Evolutionary conservation across 805 yeast genomes (phyloP), one percentile per base, ranked within the genome.

Genomic region (Starmerella floricola): DNA sequence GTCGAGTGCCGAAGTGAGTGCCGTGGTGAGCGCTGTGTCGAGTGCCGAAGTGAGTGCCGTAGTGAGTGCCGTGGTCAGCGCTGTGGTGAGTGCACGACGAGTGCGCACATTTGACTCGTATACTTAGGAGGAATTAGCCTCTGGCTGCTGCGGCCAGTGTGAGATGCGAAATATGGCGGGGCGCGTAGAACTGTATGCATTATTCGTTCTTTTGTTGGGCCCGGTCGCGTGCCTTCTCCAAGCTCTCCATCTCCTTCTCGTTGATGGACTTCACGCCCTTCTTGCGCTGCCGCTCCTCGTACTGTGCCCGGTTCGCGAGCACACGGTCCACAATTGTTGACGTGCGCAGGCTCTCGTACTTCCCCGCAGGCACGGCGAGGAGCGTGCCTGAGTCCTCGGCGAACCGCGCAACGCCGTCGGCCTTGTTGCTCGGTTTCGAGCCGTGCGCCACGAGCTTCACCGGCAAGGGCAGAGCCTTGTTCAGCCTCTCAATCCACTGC

Each of bases 231-330:
- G 21, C 21, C 13, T 26, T 38, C 48, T 57, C 62, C 27, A 42
- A 44, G 16, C 31, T 39, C 40, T 58, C 55, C 42, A 66, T 49
- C 19, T 54, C 51, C 48, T 53, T 52, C 53, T 75, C 81, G 38
- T 61, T 54, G 51, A 71, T 78, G 17, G 77, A 65, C 62, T 84
- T 82, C 74, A 85, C 77, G 2, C 94, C 94, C 63, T 91, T 88
- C 47, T 77, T 76, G 42, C 73, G 68, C 62, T 91, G 97, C 56
- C 98, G 76, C 53, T 79, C 88, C 56, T 82, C 85, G 58, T 83
- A 91, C 16, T 76, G 71, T 18, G 71, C 73, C 48, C 79, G 69
- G 57, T 82, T 75, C 31, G 67, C 62, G 54, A 79, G 63, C 5
- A 91, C 93, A 20, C 98, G 71, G 40, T 73, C 65, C 17, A 84